phyloP scores from a whole-genome alignment of 495 filamentous ascomycete genomes.

The Daldinia loculata region DNA sequence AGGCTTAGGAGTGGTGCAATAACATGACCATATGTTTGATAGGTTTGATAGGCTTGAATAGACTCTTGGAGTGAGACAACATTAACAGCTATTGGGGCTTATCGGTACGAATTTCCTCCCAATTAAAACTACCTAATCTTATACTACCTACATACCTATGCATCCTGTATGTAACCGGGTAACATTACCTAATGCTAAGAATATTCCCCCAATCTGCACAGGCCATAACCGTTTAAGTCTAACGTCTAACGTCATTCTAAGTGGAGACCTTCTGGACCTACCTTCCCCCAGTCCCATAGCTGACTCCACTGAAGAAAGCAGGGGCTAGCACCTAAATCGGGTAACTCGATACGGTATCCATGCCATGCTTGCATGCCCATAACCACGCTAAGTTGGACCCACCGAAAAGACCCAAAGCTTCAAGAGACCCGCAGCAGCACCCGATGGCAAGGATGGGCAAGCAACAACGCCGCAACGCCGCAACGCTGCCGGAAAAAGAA shows the following conservation, averaged over 20 bases:
- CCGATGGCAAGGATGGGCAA: constrained; percentile 2
- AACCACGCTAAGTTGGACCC: constrained; percentile 10
- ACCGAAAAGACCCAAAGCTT: constrained; percentile 30
- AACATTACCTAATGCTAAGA: neutral
- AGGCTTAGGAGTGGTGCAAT: constrained; percentile 29
- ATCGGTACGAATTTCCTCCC: constrained; percentile 14
- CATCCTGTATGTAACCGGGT: neutral
- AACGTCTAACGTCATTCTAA: constrained; percentile 9
- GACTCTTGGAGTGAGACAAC: constrained; percentile 35
- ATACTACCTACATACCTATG: too few relatives aligned
- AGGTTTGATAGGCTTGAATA: constrained; percentile 35
- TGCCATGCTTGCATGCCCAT: constrained; percentile 4
- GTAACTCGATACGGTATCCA: constrained; percentile 8
- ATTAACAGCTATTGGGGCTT: constrained; percentile 32
- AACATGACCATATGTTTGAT: constrained; percentile 23
- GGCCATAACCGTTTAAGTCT: constrained; percentile 12
- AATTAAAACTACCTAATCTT: neutral
- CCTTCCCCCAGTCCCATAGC: constrained; percentile 6
- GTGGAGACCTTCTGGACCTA: constrained; percentile 8
- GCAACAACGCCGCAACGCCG: neutral
- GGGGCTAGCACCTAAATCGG: constrained; percentile 38
- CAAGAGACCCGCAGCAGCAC: constrained; percentile 35
- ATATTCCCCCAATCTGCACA: constrained; percentile 5
- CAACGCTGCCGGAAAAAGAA: constrained; percentile 19
- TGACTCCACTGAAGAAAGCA: constrained; percentile 29